phyloP scores from a whole-genome alignment of 345 rosid species.

The Physaria fendleri region DNA sequence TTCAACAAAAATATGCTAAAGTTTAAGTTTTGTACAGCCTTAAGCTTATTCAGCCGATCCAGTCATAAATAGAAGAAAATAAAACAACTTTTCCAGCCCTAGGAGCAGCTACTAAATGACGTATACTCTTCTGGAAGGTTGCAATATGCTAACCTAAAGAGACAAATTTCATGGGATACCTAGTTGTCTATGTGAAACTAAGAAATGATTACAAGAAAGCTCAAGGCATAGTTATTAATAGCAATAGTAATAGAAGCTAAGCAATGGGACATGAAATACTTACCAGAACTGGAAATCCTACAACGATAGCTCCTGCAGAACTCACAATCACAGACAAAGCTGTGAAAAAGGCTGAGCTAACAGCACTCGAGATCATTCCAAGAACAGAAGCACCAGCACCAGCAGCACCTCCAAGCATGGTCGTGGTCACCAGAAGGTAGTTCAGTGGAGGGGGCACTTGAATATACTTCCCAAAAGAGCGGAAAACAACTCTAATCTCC shows the following conservation, averaged over 20 bases:
- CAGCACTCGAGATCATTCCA: slow-evolving; percentile 81
- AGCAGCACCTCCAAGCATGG: slow-evolving; percentile 94
- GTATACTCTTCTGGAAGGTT: background rate
- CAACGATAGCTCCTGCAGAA: slow-evolving; percentile 86
- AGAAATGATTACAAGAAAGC: background rate
- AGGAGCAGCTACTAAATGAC: background rate
- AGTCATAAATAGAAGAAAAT: background rate
- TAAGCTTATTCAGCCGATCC: background rate
- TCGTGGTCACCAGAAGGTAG: slow-evolving; percentile 75
- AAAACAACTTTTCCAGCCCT: background rate
- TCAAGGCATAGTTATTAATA: background rate
- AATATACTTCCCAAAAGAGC: slow-evolving; percentile 87
- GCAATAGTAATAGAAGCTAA: background rate
- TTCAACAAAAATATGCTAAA: background rate
- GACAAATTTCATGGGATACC: background rate
- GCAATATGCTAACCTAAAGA: slow-evolving; percentile 2
- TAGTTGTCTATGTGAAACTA: background rate
- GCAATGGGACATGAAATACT: slow-evolving; percentile 15
- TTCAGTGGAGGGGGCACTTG: slow-evolving; percentile 91
- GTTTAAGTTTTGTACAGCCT: background rate
- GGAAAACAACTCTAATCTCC: slow-evolving; percentile 95
- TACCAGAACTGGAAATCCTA: slow-evolving; percentile 91
- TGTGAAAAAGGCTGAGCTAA: slow-evolving; percentile 67
- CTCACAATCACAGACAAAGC: slow-evolving; percentile 80
- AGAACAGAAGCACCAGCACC: slow-evolving; percentile 82